Percentiles rank a stretch among this genome's conserved stretches.
These are phyloP conservation scores for Xylaria sp. DNA, from an alignment of 2,329 filamentous ascomycete genomes.

Conservation along the genomic window DNA sequence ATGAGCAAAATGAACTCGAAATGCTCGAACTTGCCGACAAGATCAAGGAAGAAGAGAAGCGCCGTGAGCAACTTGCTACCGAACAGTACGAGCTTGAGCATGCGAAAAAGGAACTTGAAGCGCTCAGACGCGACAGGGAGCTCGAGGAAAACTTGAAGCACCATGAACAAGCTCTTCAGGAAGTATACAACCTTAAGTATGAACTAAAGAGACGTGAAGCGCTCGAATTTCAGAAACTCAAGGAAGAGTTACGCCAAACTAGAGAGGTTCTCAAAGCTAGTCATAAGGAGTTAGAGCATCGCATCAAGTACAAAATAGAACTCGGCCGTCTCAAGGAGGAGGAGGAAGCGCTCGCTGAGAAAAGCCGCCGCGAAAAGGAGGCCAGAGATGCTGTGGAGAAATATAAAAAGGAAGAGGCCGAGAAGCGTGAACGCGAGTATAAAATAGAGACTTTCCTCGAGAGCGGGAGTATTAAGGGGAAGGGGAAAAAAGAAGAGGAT, in stretches of 20 bases:
- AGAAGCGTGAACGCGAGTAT: conserved; percentile 59
- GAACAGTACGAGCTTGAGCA: conserved; percentile 47
- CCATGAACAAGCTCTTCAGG: no score
- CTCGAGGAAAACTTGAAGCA: no score
- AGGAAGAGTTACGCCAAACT: no score
- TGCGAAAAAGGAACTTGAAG: conserved; percentile 45
- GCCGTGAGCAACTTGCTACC: conserved; percentile 47
- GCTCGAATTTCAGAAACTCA: no score
- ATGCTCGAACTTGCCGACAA: conserved; percentile 49
- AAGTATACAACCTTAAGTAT: no score
- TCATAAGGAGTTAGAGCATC: conserved; percentile 54
- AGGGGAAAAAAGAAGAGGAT: conserved; percentile 43
- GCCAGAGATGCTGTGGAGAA: conserved; percentile 57
- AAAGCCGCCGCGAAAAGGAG: conserved; percentile 51
- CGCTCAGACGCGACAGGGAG: no score
- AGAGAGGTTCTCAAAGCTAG: conserved; percentile 51
- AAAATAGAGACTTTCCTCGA: no score
- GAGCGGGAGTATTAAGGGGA: conserved; percentile 52
- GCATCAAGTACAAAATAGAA: conserved; percentile 59
- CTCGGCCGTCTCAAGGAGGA: conserved; percentile 54
- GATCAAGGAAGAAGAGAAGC: conserved; percentile 50
- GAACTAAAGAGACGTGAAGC: no score
- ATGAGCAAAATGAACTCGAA: conserved; percentile 46
- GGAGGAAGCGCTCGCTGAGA: conserved; percentile 51
- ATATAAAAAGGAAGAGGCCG: conserved; percentile 56